phyloP scores from a whole-genome alignment of 2,329 filamentous ascomycete genomes.

The Fusarium solani-melongenae region DNA sequence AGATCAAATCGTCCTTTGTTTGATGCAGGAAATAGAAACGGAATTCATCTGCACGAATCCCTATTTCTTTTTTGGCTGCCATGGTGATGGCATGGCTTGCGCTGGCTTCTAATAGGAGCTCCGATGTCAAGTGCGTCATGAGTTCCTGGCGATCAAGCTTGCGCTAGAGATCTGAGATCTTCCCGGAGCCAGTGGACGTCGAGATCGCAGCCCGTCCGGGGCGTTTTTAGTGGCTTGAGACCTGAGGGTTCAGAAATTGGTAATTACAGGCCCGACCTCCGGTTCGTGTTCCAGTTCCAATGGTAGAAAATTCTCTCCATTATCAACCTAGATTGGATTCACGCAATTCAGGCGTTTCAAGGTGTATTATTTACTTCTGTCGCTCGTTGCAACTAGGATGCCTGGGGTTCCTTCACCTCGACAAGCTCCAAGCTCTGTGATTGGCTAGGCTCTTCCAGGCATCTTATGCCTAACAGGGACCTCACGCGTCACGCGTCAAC shows the following conservation, averaged over 20 bases:
- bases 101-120: slow-evolving; percentile 1
- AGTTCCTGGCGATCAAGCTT: slow-evolving; percentile 45
- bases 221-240: not conserved
- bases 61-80: slow-evolving; percentile 16
- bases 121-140: slow-evolving; percentile 49
- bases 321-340: not conserved
- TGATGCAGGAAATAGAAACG: not conserved
- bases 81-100: slow-evolving; percentile 41
- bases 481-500: slow-evolving; percentile 27
- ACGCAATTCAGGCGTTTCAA: not conserved
- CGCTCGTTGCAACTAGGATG: not conserved
- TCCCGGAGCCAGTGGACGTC: slow-evolving; percentile 3
- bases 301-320: not conserved
- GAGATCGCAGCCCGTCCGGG: not conserved
- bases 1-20: not conserved
- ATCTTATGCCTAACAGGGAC: slow-evolving; percentile 6
- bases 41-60: not conserved
- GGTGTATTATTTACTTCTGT: not conserved
- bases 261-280: not conserved
- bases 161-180: slow-evolving; percentile 37
- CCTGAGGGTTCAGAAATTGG: not conserved
- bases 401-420: not conserved
- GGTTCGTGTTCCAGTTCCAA: not conserved
- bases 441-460: slow-evolving; percentile 20
- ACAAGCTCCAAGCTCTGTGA: slow-evolving; percentile 13